Evolutionary conservation across 2,329 filamentous ascomycete genomes (phyloP).

Genomic region (Biscogniauxia sp.): DNA sequence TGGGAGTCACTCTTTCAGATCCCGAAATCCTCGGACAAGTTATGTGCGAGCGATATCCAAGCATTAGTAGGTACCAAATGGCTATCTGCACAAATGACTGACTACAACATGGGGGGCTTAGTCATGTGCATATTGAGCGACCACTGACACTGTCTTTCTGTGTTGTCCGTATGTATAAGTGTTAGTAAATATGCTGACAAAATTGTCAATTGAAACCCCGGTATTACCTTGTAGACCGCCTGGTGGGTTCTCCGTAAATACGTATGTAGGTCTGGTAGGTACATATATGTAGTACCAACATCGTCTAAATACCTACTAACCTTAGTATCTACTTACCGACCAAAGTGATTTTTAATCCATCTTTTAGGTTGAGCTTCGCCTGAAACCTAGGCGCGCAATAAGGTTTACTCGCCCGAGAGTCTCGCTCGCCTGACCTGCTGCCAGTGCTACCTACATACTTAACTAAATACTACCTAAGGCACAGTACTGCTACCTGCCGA

Average conservation of each 20-base stretch:
- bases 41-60: neutral
- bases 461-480: no score
- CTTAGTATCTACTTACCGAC: no score
- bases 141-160: neutral
- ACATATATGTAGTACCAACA: no score
- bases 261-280: no score
- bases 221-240: neutral
- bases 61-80: neutral
- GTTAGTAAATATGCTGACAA: neutral
- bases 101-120: neutral
- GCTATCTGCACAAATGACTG: no score
- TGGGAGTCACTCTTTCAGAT: neutral
- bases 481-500: no score
- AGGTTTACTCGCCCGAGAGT: constrained; percentile 3
- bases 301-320: no score
- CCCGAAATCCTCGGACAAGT: neutral
- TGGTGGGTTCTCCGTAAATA: no score
- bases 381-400: neutral
- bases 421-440: constrained; percentile 6
- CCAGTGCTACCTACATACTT: constrained; percentile 4
- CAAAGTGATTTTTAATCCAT: no score
- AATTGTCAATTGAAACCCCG: neutral
- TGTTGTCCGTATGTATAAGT: neutral
- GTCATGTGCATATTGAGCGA: neutral
- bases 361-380: neutral